Base-by-base conservation (phyloP, 352 stramenopile species). In the Phytophthora pluvialis region DNA sequence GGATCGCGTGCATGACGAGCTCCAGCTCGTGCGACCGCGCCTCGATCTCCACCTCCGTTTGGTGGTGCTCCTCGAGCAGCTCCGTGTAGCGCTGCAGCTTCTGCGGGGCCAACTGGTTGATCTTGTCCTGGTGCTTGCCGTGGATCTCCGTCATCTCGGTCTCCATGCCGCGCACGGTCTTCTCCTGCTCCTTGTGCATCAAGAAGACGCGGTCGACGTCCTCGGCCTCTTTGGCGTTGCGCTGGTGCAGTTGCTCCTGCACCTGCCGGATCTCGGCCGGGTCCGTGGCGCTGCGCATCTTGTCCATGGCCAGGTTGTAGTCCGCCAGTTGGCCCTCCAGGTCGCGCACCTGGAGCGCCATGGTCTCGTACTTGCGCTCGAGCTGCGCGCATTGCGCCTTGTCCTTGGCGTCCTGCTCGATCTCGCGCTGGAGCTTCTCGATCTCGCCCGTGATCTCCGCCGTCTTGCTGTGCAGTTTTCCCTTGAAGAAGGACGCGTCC, bases 231-330 rank as follows among this genome's bases (percentile, higher is more conserved):
- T 90, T 94, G 21, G 50, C 73, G 35, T 94, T 95, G 39, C 92
- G 87, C 42, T 88, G 56, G 35, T 67, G 81, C 18, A 92, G 53
- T 35, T 92, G 81, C 48, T 90, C 81, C 38, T 88, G 78, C 26
- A 92, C 83, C 52, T 90, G 80, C 3, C 77, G 78, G 56, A 90
- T 90, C 68, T 90, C 81, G 1, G 62, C 65, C 1, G 83, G 83
- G 40, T 93, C 80, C 11, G 83, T 93, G 12, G 72, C 74, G 35
- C 83, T 93, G 28, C 81, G 74, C 33, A 91, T 72, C 70, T 98
- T 98, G 67, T 98, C 92, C 81, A 98, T 97, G 18, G 93, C 93
- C 21, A 98, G 74, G 67, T 98, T 98, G 64, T 98, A 97, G 73
- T 98, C 93, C 0, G 92, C 92, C 15, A 98, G 73, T 43, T 94